phyloP scores from a whole-genome alignment of 2,329 filamentous ascomycete genomes.

The Aspergillus sp. region DNA sequence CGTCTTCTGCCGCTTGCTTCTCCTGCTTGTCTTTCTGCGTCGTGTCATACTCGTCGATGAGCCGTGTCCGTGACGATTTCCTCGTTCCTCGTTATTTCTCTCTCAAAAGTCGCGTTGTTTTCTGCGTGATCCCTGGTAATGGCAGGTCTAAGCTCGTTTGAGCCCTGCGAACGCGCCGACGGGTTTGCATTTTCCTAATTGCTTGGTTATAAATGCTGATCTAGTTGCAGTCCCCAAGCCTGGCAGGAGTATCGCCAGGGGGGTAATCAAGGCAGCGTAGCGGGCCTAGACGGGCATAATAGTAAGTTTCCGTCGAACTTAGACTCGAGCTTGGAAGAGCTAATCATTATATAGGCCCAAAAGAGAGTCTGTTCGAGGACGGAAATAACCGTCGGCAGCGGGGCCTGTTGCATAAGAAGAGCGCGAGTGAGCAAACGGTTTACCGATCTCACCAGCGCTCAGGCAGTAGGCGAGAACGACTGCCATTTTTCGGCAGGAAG shows the following conservation, averaged over 20 bases:
- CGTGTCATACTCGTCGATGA: neutral
- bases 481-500: neutral
- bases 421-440: neutral
- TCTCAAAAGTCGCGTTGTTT: too few relatives aligned
- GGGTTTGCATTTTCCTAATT: neutral
- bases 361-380: neutral
- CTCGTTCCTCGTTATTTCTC: neutral
- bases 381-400: neutral
- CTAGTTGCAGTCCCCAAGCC: neutral
- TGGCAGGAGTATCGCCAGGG: neutral
- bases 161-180: neutral
- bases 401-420: neutral
- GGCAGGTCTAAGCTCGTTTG: neutral
- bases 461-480: neutral
- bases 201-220: neutral
- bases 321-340: neutral
- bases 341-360: neutral
- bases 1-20: neutral
- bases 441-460: neutral
- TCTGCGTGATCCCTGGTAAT: conserved; percentile 2
- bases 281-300: neutral
- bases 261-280: neutral
- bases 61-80: neutral
- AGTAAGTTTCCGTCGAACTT: neutral
- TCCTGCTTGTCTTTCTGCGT: too few relatives aligned